Conservation (phyloP, 78 protist genomes). For the Dictyostelium citrinum region DNA sequence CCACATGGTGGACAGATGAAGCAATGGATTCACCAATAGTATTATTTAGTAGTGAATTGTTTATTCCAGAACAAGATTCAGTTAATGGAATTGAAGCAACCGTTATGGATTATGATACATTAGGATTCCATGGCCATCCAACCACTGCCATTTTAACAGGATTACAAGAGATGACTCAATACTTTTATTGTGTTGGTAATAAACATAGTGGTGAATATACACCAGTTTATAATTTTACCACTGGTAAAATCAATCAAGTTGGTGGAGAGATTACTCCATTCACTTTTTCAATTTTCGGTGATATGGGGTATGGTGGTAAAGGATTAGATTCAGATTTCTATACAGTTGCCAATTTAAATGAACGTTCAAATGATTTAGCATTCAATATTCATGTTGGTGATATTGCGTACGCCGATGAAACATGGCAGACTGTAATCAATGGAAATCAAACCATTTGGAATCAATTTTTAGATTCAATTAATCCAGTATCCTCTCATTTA, state of each 20-base stretch:
- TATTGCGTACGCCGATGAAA: constrained; percentile 56
- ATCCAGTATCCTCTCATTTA: neutral
- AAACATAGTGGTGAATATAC: neutral
- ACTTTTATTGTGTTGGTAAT: constrained; percentile 42
- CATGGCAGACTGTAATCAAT: neutral
- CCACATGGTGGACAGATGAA: constrained; percentile 25
- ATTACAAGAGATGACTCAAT: neutral
- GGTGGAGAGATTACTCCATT: constrained; percentile 12
- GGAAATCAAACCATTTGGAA: constrained; percentile 59
- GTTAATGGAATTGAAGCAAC: neutral
- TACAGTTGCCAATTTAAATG: neutral
- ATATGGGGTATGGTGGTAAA: constrained; percentile 41
- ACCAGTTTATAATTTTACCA: constrained; percentile 27
- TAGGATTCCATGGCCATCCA: constrained; percentile 24
- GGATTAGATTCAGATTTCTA: neutral
- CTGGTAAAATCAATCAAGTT: neutral
- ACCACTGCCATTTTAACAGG: neutral
- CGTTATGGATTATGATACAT: neutral
- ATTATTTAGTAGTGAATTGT: neutral
- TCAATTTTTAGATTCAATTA: constrained; percentile 6
- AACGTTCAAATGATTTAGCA: neutral
- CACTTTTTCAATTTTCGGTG: constrained; percentile 8
- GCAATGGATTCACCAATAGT: neutral
- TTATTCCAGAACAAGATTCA: neutral
- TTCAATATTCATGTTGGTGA: constrained; percentile 56